Percentiles rank a stretch among this genome's conserved stretches.
These are phyloP conservation scores for Eucalyptus curtisii DNA, from an alignment of 345 rosid genomes.

Conservation along the genomic window DNA sequence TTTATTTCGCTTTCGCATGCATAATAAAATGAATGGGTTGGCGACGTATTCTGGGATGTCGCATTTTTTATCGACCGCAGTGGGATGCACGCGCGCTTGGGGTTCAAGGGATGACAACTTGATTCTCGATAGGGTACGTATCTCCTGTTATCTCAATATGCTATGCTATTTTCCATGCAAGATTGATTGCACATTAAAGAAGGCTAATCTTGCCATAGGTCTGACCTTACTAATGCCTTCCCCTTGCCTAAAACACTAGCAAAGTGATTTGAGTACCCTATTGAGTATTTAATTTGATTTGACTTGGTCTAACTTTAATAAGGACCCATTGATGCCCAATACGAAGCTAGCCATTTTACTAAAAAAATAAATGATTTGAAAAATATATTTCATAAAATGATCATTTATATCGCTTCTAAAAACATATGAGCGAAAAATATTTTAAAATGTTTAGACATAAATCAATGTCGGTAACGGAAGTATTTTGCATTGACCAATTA, in stretches of 20 bases:
- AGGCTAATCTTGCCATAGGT: background rate
- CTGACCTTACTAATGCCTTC: background rate
- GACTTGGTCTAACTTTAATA: background rate
- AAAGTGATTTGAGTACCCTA: background rate
- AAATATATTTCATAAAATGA: background rate
- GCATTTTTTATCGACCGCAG: too few species aligned
- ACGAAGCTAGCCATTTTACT: background rate
- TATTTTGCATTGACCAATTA: background rate
- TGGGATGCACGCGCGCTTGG: too few species aligned
- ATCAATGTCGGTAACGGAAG: background rate
- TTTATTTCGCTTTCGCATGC: too few species aligned
- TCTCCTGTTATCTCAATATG: background rate
- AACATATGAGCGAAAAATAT: background rate
- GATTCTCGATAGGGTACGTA: too few species aligned
- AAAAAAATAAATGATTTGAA: background rate
- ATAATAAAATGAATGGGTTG: too few species aligned
- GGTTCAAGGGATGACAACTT: too few species aligned
- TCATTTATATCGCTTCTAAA: background rate
- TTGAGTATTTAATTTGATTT: background rate
- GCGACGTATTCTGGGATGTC: too few species aligned
- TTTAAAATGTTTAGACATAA: background rate
- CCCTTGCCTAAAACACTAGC: background rate
- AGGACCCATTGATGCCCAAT: background rate
- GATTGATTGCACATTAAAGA: background rate
- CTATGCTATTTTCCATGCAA: background rate